A percentile compares a stretch with the other conserved stretches of the same genome.
Conservation (phyloP, 345 rosid genomes). For the Capsella bursapastoris region DNA sequence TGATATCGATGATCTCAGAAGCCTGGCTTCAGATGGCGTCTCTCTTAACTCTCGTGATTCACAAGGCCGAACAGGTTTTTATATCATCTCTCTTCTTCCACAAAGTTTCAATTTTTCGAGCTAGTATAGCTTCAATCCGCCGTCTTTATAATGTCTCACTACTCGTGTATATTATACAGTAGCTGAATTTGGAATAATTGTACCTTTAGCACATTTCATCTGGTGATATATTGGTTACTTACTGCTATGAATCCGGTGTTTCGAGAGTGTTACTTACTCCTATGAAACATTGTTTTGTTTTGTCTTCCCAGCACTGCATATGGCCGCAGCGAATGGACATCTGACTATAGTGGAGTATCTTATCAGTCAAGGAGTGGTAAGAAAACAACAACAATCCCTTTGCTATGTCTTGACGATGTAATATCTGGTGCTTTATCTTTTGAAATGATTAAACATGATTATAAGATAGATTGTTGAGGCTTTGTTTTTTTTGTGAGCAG, state of each 20-base stretch:
- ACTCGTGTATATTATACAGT: not conserved
- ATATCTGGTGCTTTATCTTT: not conserved
- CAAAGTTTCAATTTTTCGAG: not conserved
- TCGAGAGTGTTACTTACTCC: not conserved
- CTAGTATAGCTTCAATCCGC: not conserved
- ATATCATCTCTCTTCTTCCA: not conserved
- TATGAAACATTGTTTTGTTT: not conserved
- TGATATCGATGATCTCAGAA: constrained; percentile 70
- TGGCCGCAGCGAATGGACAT: constrained; percentile 96
- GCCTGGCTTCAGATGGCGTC: constrained; percentile 66
- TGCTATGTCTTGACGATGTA: not conserved
- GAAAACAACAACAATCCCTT: constrained; percentile 14
- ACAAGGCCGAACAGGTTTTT: constrained; percentile 76
- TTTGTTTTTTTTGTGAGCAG: constrained; percentile 47
- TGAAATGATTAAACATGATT: not conserved
- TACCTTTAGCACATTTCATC: not conserved
- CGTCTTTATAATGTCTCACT: not conserved
- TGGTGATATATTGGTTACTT: not conserved
- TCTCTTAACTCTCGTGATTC: constrained; percentile 82
- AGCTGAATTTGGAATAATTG: not conserved
- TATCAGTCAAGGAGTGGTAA: constrained; percentile 71
- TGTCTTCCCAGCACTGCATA: constrained; percentile 73
- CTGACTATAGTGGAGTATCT: constrained; percentile 72
- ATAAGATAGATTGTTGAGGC: not conserved
- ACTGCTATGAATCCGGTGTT: not conserved